phyloP scores from a whole-genome alignment of 257 asterid species.

The Oldenlandia corymbosa region DNA sequence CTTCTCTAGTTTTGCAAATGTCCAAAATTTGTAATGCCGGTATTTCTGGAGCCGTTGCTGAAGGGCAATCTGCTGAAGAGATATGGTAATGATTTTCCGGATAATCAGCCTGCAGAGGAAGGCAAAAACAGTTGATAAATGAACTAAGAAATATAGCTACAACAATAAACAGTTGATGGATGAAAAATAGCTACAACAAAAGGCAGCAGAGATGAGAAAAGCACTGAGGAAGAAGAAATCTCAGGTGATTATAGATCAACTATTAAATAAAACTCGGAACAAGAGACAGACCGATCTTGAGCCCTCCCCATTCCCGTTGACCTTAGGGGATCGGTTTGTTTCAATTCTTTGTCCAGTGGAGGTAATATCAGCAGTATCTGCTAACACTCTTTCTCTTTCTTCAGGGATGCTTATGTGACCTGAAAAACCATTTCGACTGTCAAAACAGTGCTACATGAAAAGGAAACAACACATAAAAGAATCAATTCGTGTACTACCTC shows the following conservation, averaged over 20 bases:
- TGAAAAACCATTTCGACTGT: slow-evolving; percentile 22
- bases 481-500: slow-evolving; percentile 30
- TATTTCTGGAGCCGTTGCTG: slow-evolving; percentile 37
- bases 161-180: not conserved
- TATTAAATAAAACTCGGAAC: not conserved
- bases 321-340: slow-evolving; percentile 18
- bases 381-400: slow-evolving; percentile 11
- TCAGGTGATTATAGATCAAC: not conserved
- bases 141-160: not conserved
- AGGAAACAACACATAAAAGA: slow-evolving; percentile 5
- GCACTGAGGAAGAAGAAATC: not conserved
- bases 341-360: slow-evolving; percentile 7
- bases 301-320: slow-evolving; percentile 15
- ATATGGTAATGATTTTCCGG: slow-evolving; percentile 34
- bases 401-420: slow-evolving; percentile 26
- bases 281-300: slow-evolving; percentile 29
- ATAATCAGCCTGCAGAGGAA: slow-evolving; percentile 25
- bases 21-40: slow-evolving; percentile 25
- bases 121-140: slow-evolving; percentile 23
- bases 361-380: slow-evolving; percentile 9
- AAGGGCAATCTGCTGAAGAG: slow-evolving; percentile 34
- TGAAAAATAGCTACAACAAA: not conserved
- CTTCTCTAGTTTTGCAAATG: slow-evolving; percentile 46
- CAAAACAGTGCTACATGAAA: not conserved
- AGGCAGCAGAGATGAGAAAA: not conserved